Conservation (phyloP, 148 eudicot species). For the Vaccinium myrtillus region DNA sequence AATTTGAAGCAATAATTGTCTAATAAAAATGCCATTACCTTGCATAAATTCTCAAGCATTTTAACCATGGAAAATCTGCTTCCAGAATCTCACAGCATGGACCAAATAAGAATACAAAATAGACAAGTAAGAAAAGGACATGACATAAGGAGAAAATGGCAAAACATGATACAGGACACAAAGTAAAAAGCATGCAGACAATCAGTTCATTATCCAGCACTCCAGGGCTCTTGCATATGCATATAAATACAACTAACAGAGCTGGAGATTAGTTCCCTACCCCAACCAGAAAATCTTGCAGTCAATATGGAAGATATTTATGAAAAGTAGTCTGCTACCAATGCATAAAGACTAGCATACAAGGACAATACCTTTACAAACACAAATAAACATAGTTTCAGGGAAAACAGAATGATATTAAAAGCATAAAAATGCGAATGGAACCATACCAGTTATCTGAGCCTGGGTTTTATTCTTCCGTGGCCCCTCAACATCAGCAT, state of each 20-base stretch:
- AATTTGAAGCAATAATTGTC: neutral
- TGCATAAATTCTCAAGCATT: slow-evolving; percentile 17
- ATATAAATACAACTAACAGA: slow-evolving; percentile 3
- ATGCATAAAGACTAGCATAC: neutral
- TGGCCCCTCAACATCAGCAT: slow-evolving; percentile 28
- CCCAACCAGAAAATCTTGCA: slow-evolving; percentile 1
- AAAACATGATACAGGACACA: neutral
- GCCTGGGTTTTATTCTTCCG: slow-evolving; percentile 35
- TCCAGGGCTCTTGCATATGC: neutral
- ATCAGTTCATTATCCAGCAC: neutral
- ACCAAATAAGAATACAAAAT: slow-evolving; percentile 5
- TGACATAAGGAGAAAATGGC: neutral
- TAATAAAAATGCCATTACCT: slow-evolving; percentile 1
- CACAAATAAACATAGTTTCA: neutral
- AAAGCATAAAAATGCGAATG: neutral
- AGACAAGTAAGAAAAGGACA: slow-evolving; percentile 10
- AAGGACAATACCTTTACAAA: neutral
- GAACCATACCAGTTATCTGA: slow-evolving; percentile 41
- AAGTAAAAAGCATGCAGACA: slow-evolving; percentile 1
- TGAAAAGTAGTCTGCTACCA: neutral
- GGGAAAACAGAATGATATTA: neutral
- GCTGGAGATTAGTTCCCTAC: slow-evolving; percentile 2
- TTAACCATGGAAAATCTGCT: slow-evolving; percentile 3
- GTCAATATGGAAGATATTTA: neutral
- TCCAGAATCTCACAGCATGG: slow-evolving; percentile 14